phyloP scores from a whole-genome alignment of 495 filamentous ascomycete genomes.

The Massariosphaeria phaeospora region DNA sequence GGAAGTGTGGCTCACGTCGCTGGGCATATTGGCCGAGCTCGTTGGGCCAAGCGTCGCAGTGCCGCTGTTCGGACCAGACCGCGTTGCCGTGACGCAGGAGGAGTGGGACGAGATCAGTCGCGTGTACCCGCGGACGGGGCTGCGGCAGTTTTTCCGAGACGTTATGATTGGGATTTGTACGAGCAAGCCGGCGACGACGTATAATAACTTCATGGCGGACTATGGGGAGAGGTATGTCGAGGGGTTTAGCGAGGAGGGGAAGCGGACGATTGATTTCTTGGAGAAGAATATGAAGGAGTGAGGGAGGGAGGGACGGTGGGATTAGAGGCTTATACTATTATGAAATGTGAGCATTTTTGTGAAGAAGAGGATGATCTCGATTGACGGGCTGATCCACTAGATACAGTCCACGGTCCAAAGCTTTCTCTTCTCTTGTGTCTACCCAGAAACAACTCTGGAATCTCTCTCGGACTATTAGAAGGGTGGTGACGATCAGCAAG shows the following conservation, averaged over 20 bases:
- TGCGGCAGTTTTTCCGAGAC: conserved; percentile 38
- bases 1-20: conserved; percentile 41
- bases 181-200: conserved; percentile 49
- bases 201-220: conserved; percentile 45
- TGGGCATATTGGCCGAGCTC: conserved; percentile 51
- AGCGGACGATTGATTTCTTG: not conserved
- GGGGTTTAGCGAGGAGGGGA: conserved; percentile 21
- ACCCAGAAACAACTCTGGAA: too few relatives aligned
- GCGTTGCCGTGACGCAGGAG: conserved; percentile 34
- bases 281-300: too few relatives aligned
- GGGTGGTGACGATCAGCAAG: too few relatives aligned
- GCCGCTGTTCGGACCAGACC: not conserved
- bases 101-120: conserved; percentile 39
- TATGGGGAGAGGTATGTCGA: conserved; percentile 41
- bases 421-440: too few relatives aligned
- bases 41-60: conserved; percentile 35
- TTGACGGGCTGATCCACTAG: too few relatives aligned
- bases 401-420: too few relatives aligned
- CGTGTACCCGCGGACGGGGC: conserved; percentile 41
- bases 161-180: conserved; percentile 46
- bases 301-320: too few relatives aligned
- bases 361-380: too few relatives aligned
- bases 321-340: too few relatives aligned
- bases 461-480: too few relatives aligned
- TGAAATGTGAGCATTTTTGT: too few relatives aligned